Conservation (phyloP, 768 basidiomycete species). For the Lyophyllum atratum region DNA sequence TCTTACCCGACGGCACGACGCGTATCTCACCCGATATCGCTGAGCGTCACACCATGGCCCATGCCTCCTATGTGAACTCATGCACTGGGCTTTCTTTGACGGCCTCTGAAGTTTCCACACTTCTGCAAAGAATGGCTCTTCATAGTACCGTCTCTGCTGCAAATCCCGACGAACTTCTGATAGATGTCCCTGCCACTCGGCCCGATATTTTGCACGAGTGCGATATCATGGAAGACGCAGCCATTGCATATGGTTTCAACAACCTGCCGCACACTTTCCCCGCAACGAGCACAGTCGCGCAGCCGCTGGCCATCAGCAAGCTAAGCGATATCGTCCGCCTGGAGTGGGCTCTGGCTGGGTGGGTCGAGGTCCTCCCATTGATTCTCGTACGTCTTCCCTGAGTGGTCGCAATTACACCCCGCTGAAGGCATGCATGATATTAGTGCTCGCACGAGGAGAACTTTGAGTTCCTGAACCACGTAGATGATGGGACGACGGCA, state of each 20-base stretch:
- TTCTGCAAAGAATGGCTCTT: constrained; percentile 86
- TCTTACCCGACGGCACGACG: constrained; percentile 74
- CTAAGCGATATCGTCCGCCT: constrained; percentile 84
- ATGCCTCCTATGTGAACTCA: constrained; percentile 91
- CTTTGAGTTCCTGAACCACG: constrained; percentile 88
- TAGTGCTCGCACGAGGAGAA: constrained; percentile 99
- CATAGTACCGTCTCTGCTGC: constrained; percentile 51
- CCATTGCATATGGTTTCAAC: constrained; percentile 98
- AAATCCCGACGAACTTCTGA: constrained; percentile 67
- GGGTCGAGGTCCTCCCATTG: constrained; percentile 93
- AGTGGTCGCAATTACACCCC: not conserved
- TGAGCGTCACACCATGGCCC: constrained; percentile 69
- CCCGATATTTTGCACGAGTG: constrained; percentile 98
- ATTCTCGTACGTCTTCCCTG: constrained; percentile 68
- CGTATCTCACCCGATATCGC: constrained; percentile 83
- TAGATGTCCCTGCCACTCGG: constrained; percentile 89
- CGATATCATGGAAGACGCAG: constrained; percentile 97
- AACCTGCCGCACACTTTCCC: constrained; percentile 93
- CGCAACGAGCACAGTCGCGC: constrained; percentile 90
- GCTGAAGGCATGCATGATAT: constrained; percentile 1
- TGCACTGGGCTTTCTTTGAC: constrained; percentile 85
- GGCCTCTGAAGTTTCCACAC: constrained; percentile 61
- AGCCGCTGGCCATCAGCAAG: constrained; percentile 87
- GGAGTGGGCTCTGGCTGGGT: constrained; percentile 95
- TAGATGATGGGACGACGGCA: constrained; percentile 78